Evolutionary conservation across 371 early-diverging fungal species (phyloP), one percentile per base, ranked within the genome.

Genomic region (Synchytrium microbalum): DNA sequence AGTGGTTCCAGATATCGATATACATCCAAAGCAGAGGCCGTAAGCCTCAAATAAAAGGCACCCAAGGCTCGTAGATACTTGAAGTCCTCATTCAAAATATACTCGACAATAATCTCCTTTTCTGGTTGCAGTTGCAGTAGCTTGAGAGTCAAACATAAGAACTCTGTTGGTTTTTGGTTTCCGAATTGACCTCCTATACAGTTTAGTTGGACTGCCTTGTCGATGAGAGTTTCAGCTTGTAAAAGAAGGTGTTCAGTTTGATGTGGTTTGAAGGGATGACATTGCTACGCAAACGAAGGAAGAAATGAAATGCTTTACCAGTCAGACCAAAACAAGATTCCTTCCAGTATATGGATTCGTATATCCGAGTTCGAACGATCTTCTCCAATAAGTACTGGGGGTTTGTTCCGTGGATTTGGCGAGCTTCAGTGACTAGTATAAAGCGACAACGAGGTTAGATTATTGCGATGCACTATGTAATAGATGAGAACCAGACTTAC

Each of bases 341-440:
- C 69, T 96, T 96, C 95, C 95, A 98, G 75, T 92, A 98, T 14
- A 89, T 69, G 30, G 89, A 88, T 61, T 93, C 93, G 72, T 89
- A 91, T 65, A 95, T 93, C 60, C 96, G 84, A 53, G 86, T 80
- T 30, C 95, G 84, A 63, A 91, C 86, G 68, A 95, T 93, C 73
- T 93, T 94, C 77, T 96, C 97, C 51, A 98, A 82, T 27, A 97
- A 81, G 64, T 83, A 88, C 74, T 93, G 94, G 3, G 97, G 96
- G 73, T 95, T 87, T 5, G 85, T 85, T 55, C 95, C 95, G 58
- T 90, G 94, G 60, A 93, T 73, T 3, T 81, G 67, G 29, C 74
- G 74, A 5, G 89, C 92, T 27, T 86, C 89, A 64, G 14, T 24
- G 25, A 57, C 58, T 51, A 51, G 16, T 16, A 51, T 51, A n/a